phyloP scores from a whole-genome alignment of 805 yeast species.

The Kuraishia hungarica region DNA sequence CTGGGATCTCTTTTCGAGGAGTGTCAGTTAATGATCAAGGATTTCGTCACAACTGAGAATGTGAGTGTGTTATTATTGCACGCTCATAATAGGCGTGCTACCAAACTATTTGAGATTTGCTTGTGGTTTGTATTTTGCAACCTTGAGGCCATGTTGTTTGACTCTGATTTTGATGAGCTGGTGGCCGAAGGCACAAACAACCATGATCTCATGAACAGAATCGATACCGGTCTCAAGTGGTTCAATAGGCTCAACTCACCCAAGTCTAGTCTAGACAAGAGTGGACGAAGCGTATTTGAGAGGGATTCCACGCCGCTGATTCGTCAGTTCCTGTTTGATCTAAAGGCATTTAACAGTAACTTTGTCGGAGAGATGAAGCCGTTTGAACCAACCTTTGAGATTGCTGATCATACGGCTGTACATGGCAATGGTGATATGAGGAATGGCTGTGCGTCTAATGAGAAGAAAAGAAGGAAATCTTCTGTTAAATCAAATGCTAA shows the following conservation, averaged over 20 bases:
- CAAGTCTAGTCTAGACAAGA: conserved; percentile 15
- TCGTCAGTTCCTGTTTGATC: conserved; percentile 24
- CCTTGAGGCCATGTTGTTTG: conserved; percentile 51
- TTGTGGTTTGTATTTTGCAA: conserved; percentile 63
- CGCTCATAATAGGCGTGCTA: conserved; percentile 42
- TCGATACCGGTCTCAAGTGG: conserved; percentile 28
- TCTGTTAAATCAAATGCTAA: conserved; percentile 17
- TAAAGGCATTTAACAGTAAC: conserved; percentile 27
- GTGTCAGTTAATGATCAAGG: conserved; percentile 53
- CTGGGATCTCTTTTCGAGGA: conserved; percentile 48
- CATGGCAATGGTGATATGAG: neutral
- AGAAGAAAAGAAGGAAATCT: neutral
- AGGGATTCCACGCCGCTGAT: conserved; percentile 19
- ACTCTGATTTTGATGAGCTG: conserved; percentile 25
- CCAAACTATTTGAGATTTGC: conserved; percentile 49
- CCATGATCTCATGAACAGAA: conserved; percentile 10
- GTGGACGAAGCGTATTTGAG: conserved; percentile 11
- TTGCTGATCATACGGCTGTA: neutral
- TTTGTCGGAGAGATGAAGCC: conserved; percentile 21
- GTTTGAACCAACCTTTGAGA: neutral
- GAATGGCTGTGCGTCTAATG: neutral
- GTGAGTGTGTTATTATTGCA: conserved; percentile 47
- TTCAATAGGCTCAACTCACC: conserved; percentile 13
- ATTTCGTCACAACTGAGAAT: conserved; percentile 49
- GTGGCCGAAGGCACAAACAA: conserved; percentile 14